phyloP scores from a whole-genome alignment of 352 stramenopile species.

The Globisporangium perplexum region DNA sequence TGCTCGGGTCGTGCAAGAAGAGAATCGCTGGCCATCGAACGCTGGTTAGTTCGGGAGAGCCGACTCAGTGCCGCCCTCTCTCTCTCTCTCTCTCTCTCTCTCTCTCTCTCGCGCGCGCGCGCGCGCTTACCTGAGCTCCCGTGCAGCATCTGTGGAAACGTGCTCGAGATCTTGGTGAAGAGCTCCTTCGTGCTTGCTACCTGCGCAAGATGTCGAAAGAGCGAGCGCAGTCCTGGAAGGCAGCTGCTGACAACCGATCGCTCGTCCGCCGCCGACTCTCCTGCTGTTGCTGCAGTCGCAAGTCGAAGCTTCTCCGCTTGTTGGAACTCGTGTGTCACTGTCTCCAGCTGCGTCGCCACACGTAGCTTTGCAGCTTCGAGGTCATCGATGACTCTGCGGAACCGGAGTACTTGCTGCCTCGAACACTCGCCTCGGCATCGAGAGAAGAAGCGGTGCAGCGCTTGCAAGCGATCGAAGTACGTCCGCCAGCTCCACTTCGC shows the following conservation, averaged over 20 bases:
- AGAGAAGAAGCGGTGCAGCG: slow-evolving; percentile 33
- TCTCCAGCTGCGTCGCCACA: neutral
- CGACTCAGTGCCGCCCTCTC: neutral
- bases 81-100: too few species aligned
- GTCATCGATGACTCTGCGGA: neutral
- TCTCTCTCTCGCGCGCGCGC: too few species aligned
- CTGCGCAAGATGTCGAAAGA: slow-evolving; percentile 38
- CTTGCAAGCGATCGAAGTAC: slow-evolving; percentile 25
- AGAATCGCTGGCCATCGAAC: slow-evolving; percentile 22
- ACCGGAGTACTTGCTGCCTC: neutral
- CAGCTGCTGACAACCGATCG: slow-evolving; percentile 7
- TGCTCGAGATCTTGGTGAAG: slow-evolving; percentile 28
- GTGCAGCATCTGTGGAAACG: slow-evolving; percentile 35
- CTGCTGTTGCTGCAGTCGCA: neutral
- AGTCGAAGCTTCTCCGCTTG: neutral
- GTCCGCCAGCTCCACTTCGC: slow-evolving; percentile 48
- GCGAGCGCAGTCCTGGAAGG: slow-evolving; percentile 27
- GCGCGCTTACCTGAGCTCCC: slow-evolving; percentile 22
- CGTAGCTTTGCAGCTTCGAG: slow-evolving; percentile 1
- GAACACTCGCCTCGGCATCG: slow-evolving; percentile 12
- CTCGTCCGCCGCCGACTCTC: neutral
- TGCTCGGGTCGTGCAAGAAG: slow-evolving; percentile 54
- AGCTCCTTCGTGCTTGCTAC: slow-evolving; percentile 31
- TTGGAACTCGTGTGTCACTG: neutral
- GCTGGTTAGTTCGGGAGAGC: neutral